Conservation (phyloP, 2,329 filamentous ascomycete genomes). For the Metarhizium guizhouense region DNA sequence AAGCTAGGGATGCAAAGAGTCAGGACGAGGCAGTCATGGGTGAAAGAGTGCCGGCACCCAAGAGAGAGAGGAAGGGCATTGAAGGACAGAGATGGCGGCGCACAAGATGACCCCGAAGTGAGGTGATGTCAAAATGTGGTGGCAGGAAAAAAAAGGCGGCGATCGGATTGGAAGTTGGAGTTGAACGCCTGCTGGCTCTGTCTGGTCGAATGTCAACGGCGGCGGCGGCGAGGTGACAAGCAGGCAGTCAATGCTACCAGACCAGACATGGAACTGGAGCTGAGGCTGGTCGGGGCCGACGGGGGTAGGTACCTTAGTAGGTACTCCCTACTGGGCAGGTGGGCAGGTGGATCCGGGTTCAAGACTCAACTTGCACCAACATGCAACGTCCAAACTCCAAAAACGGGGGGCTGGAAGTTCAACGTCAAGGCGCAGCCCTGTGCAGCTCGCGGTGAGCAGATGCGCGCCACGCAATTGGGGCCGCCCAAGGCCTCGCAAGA, state of each 20-base stretch:
- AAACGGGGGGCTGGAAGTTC: conserved; percentile 3
- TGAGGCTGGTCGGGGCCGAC: too few relatives aligned
- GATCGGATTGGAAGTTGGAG: neutral
- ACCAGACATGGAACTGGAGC: too few relatives aligned
- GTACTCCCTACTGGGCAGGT: too few relatives aligned
- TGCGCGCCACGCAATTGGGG: neutral
- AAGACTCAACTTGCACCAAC: too few relatives aligned
- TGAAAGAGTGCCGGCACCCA: conserved; percentile 1
- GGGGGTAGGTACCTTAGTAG: too few relatives aligned
- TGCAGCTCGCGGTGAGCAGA: neutral
- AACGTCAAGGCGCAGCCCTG: neutral
- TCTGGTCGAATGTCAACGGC: too few relatives aligned
- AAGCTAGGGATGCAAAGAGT: neutral
- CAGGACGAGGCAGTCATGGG: neutral
- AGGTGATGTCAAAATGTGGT: conserved; percentile 24
- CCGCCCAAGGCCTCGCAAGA: too few relatives aligned
- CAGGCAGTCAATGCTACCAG: neutral
- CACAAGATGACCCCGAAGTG: neutral
- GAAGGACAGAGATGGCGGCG: neutral
- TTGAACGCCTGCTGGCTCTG: neutral
- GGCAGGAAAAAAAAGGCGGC: conserved; percentile 13
- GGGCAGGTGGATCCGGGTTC: too few relatives aligned
- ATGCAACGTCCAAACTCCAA: neutral
- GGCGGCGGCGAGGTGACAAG: neutral
- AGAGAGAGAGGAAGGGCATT: neutral